Evolutionary conservation across 371 early-diverging fungal species (phyloP), one percentile per base, ranked within the genome.

Genomic region (Fennellomyces sp.): DNA sequence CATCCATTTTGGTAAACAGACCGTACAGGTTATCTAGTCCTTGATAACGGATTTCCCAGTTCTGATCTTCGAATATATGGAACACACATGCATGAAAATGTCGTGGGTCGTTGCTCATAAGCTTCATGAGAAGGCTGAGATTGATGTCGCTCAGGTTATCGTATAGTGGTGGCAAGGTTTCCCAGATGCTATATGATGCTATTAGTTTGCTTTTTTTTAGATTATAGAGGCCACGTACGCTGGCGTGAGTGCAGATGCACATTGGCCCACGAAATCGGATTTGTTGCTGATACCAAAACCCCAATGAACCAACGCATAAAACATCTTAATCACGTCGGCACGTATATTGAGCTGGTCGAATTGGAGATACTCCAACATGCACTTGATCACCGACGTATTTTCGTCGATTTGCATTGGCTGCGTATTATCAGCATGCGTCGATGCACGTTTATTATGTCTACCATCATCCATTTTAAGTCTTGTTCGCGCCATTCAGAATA

Each of bases 1-100:
- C 76, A 63, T 83, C 84, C 69, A 83, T 72, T 47, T 83, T 83
- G 3, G 84, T 73, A 51, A 83, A 83, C 5, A 83, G 52, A 4
- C 82, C 82, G 60, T 73, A 81, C 5, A 81, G 56, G 39, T 83
- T 70, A 57, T 83, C 84, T 5, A 83, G 66, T 2, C 72, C 80
- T 52, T 75, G 70, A 42, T 72, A 83, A 49, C 81, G 70, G 11
- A 78, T 58, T 76, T 83, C 77, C 84, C 84, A 83, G 25, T 64
- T 73, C 1, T 52, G 31, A 57, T 78, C 65, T 49, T 80, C 73
- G 54, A 83, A 80, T 19, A 80, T 56, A 28, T 76, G 60, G 35
- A 65, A 65, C 13, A 81, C 80, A 50, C 70, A 78, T 2, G 75
- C 66, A 48, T 73, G 77, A 50, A 83, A 78, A 47, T 63, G 64